phyloP scores from a whole-genome alignment of 2,329 filamentous ascomycete genomes.

The Cadophora sp. region DNA sequence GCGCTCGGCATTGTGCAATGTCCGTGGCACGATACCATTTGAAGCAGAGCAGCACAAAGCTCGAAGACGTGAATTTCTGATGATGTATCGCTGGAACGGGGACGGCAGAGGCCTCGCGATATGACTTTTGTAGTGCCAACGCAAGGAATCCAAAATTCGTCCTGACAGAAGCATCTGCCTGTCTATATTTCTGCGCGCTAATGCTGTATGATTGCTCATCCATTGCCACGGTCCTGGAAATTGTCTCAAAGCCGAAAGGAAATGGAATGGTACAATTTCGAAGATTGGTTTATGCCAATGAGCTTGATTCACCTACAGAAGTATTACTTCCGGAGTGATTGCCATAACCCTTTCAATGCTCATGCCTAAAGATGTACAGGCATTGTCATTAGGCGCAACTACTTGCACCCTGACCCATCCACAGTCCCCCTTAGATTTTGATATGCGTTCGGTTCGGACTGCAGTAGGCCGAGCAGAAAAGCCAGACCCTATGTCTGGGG shows the following conservation, averaged over 20 bases:
- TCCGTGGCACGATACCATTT: slow-evolving; percentile 35
- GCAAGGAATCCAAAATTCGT: not conserved
- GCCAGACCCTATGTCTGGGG: too few species aligned
- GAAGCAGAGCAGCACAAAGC: slow-evolving; percentile 7
- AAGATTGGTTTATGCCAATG: not conserved
- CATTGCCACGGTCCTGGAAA: not conserved
- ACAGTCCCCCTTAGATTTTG: too few species aligned
- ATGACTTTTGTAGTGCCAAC: not conserved
- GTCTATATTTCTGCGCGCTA: not conserved
- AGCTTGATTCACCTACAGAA: too few species aligned
- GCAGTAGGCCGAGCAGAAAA: too few species aligned
- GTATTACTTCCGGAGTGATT: too few species aligned
- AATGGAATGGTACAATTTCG: not conserved
- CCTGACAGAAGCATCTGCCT: not conserved
- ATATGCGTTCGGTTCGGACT: too few species aligned
- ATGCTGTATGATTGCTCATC: not conserved
- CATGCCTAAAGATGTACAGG: too few species aligned
- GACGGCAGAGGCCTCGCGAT: not conserved
- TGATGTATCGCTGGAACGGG: slow-evolving; percentile 3
- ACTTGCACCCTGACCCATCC: too few species aligned
- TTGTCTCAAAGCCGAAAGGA: not conserved
- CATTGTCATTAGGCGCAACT: too few species aligned
- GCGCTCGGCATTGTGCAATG: slow-evolving; percentile 55
- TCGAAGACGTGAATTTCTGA: slow-evolving; percentile 2
- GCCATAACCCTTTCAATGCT: too few species aligned